Evolutionary conservation across 257 asterid genomes (phyloP).

Genomic region (Nicotiana knightiana): DNA sequence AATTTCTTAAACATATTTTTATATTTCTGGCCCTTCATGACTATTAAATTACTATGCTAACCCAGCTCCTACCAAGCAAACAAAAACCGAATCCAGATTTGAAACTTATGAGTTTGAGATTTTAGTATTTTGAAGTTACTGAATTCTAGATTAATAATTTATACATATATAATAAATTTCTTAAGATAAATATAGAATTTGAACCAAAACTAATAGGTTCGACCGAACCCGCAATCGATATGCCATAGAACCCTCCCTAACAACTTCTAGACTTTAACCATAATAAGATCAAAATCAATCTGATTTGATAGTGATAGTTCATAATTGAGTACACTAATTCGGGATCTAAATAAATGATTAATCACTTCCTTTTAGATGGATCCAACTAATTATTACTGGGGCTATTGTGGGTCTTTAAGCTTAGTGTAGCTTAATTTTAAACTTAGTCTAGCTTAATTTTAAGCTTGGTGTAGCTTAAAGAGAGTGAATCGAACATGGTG

Average conservation of each 20-base stretch:
- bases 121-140: too few relatives aligned
- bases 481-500: too few relatives aligned
- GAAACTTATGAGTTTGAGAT: too few relatives aligned
- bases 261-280: background rate
- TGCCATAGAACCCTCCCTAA: background rate
- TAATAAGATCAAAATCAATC: background rate
- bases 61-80: background rate
- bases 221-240: too few relatives aligned
- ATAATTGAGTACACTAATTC: background rate
- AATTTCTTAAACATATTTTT: too few relatives aligned
- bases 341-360: background rate
- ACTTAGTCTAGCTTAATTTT: too few relatives aligned
- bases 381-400: background rate
- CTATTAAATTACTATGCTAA: background rate
- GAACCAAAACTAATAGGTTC: too few relatives aligned
- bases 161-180: too few relatives aligned
- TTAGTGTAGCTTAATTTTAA: too few relatives aligned
- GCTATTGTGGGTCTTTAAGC: background rate
- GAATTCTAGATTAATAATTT: too few relatives aligned
- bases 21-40: background rate
- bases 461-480: too few relatives aligned
- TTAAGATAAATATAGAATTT: too few relatives aligned
- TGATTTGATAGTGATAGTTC: background rate
- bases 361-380: background rate
- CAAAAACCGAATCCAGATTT: background rate